Conservation (phyloP, 257 asterid genomes). For the Nemophila menziesii region DNA sequence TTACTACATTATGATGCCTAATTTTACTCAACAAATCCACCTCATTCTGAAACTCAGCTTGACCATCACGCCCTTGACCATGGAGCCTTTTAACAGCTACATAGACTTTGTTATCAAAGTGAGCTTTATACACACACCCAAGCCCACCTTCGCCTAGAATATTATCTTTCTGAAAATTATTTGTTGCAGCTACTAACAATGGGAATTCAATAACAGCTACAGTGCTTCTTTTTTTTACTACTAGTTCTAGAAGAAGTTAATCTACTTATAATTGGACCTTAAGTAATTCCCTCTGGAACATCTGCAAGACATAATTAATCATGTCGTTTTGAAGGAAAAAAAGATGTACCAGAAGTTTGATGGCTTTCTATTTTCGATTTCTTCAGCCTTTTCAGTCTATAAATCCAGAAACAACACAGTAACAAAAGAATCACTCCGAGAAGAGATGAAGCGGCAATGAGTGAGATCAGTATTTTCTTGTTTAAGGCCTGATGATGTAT, state of each 20-base stretch:
- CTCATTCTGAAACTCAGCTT: slow-evolving; percentile 80
- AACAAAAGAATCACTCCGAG: slow-evolving; percentile 35
- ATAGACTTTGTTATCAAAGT: slow-evolving; percentile 33
- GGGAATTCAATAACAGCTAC: slow-evolving; percentile 57
- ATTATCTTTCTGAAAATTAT: slow-evolving; percentile 53
- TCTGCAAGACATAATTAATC: slow-evolving; percentile 19
- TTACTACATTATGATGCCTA: slow-evolving; percentile 69
- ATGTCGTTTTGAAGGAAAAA: too few relatives aligned
- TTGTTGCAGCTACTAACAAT: slow-evolving; percentile 55
- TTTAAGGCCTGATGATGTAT: slow-evolving; percentile 72
- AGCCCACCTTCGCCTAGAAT: slow-evolving; percentile 67
- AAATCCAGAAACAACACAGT: slow-evolving; percentile 6
- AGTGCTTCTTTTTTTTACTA: slow-evolving; percentile 55
- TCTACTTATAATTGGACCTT: slow-evolving; percentile 48
- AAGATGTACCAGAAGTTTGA: slow-evolving; percentile 33
- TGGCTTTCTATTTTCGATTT: slow-evolving; percentile 24
- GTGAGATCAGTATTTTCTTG: slow-evolving; percentile 66
- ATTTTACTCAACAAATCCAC: slow-evolving; percentile 55
- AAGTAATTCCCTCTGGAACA: slow-evolving; percentile 36
- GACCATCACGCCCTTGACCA: slow-evolving; percentile 49
- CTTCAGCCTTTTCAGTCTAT: slow-evolving; percentile 42
- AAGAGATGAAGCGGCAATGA: slow-evolving; percentile 57
- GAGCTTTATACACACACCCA: slow-evolving; percentile 71
- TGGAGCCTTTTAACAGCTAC: slow-evolving; percentile 67
- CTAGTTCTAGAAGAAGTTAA: slow-evolving; percentile 33